Evolutionary conservation across 1,284 basidiomycete genomes (phyloP), one percentile per base, ranked within the genome.

Genomic region (Chondrostereum purpureum): DNA sequence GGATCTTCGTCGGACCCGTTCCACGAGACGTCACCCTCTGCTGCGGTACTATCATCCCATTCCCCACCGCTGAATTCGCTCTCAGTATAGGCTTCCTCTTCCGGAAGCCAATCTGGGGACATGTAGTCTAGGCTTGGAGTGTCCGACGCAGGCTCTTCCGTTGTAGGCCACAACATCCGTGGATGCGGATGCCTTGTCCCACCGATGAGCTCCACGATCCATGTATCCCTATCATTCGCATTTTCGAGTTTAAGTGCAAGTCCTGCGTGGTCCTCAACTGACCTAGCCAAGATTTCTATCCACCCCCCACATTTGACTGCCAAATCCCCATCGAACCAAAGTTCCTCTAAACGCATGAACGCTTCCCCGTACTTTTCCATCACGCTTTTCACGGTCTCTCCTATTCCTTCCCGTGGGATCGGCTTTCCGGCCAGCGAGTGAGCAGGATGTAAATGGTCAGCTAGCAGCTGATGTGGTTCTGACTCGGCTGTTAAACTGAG

Each of bases 301-400:
- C 77, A 81, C 1, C 89, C 88, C 13, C 78, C 83, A 52, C 88
- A 90, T n/a, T 73, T 57, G 5, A 65, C 53, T 0, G 76, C 64
- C 33, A 91, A 63, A 4, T 77, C 69, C 4, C 66, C 63, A 46
- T 79, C 71, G 36, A 75, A 82, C 88, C 88, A 92, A 16, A 91
- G 60, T 52, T 89, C 82, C 43, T 78, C 73, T 4, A 84, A 52
- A 2, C 70, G 57, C 50, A 86, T 65, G 48, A 71, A 68, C 1
- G 60, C 61, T 46, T 79, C 68, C 10, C 73, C 58, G 58, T 71
- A 75, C 14, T 66, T 60, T 38, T 74, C 68, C 70, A 90, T 80
- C 45, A 65, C 73, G 2, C 61, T 53, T 55, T 71, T 67, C 10
- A 88, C 70, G 5, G 61, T 62, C 5, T 68, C 61, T 1, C 68